Evolutionary conservation across 2,329 filamentous ascomycete genomes (phyloP).

Genomic region (Alternaria ventricosa): DNA sequence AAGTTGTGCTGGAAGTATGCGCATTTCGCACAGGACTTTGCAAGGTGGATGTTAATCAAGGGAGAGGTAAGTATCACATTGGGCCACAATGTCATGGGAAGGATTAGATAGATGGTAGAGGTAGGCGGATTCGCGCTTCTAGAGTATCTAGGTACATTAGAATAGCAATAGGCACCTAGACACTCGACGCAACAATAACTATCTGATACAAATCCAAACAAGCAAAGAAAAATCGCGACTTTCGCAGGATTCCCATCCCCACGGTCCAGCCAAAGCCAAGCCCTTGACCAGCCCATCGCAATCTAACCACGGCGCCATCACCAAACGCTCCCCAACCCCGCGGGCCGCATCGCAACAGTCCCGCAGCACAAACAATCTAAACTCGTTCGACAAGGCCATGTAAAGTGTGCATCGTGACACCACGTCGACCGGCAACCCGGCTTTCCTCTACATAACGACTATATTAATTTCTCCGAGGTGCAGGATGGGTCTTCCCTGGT

Average conservation of each 20-base stretch:
- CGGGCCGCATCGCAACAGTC: not conserved
- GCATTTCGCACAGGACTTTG: not conserved
- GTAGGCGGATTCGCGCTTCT: no score
- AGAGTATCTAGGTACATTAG: no score
- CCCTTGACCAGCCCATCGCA: slow-evolving; percentile 9
- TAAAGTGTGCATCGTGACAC: not conserved
- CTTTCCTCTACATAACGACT: slow-evolving; percentile 13
- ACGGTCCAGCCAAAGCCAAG: slow-evolving; percentile 10
- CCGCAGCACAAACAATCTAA: not conserved
- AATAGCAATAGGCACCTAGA: no score
- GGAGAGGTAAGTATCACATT: not conserved
- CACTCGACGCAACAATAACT: not conserved
- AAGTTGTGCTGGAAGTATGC: not conserved
- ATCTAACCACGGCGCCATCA: slow-evolving; percentile 9
- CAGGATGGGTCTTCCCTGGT: not conserved
- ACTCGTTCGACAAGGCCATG: not conserved
- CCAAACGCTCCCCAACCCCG: not conserved
- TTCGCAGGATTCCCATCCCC: not conserved
- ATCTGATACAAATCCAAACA: not conserved
- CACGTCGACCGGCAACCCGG: slow-evolving; percentile 6
- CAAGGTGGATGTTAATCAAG: not conserved
- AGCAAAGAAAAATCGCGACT: not conserved
- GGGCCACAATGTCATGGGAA: not conserved
- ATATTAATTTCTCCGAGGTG: slow-evolving; percentile 31
- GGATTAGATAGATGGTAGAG: not conserved